phyloP scores from a whole-genome alignment of 108 stramenopile genomes.

The Mediolabrus comicus region DNA sequence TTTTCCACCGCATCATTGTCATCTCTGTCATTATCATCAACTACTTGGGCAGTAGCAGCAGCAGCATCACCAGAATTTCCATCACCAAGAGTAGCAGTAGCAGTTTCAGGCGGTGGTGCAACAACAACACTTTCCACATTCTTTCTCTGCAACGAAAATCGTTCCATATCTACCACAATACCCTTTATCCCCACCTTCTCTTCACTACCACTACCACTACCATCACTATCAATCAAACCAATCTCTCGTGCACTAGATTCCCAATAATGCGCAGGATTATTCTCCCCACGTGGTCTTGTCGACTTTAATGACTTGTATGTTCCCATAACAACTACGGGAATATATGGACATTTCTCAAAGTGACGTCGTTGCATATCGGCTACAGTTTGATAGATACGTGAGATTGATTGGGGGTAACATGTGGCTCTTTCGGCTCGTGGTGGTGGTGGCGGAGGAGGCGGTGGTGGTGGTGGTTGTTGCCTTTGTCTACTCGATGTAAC shows the following conservation, averaged over 20 bases:
- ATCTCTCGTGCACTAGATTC: conserved; percentile 74
- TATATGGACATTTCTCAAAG: conserved; percentile 79
- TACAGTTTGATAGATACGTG: conserved; percentile 78
- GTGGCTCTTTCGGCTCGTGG: conserved; percentile 89
- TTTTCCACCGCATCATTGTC: too few relatives aligned
- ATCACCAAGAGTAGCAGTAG: background rate
- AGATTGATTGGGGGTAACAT: conserved; percentile 72
- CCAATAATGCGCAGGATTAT: conserved; percentile 85
- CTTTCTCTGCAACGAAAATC: conserved; percentile 17
- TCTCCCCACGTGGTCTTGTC: conserved; percentile 74
- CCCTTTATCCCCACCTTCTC: background rate
- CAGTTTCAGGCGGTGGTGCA: too few relatives aligned
- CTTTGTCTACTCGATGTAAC: too few relatives aligned
- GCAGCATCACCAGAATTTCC: background rate
- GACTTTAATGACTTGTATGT: conserved; percentile 81
- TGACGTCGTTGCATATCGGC: conserved; percentile 89
- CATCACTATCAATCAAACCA: conserved; percentile 71
- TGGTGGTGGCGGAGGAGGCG: conserved; percentile 10
- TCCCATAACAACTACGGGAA: conserved; percentile 59
- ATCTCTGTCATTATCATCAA: background rate
- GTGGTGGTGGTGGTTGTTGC: background rate
- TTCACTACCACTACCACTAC: background rate
- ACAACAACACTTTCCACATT: background rate
- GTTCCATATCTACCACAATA: background rate
- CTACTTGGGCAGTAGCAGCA: background rate